Evolutionary conservation across 306 rosid species (phyloP).

Genomic region (Myrica gale): DNA sequence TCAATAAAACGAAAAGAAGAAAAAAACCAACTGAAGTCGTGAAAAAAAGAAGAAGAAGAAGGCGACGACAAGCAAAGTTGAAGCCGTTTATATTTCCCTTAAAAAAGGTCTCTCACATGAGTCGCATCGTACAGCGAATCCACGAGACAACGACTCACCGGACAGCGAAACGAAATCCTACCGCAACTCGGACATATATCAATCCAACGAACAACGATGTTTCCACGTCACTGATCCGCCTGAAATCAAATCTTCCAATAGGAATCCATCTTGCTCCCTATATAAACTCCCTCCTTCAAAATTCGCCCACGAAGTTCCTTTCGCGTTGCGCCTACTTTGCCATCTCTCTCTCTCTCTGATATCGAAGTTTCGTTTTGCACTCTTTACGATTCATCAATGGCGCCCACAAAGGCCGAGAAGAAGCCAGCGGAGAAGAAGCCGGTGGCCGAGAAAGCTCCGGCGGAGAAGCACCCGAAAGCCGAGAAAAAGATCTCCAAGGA

Average conservation of each 20-base stretch:
- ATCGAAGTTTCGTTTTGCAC: background rate
- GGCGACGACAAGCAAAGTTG: no score
- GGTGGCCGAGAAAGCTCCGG: constrained; percentile 48
- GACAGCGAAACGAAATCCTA: background rate
- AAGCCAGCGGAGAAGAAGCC: constrained; percentile 17
- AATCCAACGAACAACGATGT: background rate
- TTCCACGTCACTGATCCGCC: constrained; percentile 27
- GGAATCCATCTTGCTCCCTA: constrained; percentile 14
- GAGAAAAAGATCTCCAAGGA: constrained; percentile 82
- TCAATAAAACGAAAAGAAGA: no score
- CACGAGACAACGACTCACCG: no score
- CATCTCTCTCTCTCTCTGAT: no score
- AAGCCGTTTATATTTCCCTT: background rate
- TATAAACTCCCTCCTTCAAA: constrained; percentile 12
- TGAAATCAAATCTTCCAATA: constrained; percentile 14
- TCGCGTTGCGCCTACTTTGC: no score
- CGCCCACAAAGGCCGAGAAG: constrained; percentile 73
- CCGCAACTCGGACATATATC: background rate
- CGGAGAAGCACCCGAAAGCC: constrained; percentile 62
- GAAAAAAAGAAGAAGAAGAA: no score
- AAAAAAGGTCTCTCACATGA: background rate
- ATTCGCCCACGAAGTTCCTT: no score
- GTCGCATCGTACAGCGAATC: no score
- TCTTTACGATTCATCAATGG: constrained; percentile 33
- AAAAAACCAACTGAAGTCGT: no score